These are phyloP conservation scores for Picochlorum costavermella DNA, from an alignment of 139 green algal species.

Conservation along the genomic window DNA sequence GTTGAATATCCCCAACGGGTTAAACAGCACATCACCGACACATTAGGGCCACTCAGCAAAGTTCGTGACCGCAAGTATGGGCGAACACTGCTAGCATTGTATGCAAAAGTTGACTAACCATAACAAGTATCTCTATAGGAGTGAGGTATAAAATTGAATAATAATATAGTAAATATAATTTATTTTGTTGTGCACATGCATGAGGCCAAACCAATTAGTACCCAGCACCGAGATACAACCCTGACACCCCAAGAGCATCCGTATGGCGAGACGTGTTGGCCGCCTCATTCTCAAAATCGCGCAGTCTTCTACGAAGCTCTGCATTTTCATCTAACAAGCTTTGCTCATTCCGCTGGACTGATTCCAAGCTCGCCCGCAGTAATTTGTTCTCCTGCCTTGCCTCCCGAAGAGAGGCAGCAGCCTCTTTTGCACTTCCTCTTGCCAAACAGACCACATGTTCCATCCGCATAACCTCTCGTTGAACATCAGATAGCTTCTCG, in stretches of 20 bases:
- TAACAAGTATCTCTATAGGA: background rate
- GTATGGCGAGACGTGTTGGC: no score
- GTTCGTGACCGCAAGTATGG: conserved; percentile 79
- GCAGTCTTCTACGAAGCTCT: no score
- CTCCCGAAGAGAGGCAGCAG: conserved; percentile 7
- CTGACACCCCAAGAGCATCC: no score
- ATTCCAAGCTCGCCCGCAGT: no score
- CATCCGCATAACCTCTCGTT: conserved; percentile 31
- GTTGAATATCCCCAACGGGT: conserved; percentile 80
- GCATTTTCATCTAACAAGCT: no score
- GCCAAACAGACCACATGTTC: conserved; percentile 36
- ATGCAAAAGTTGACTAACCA: conserved; percentile 27
- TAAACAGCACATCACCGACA: conserved; percentile 35
- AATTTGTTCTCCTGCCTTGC: conserved; percentile 9
- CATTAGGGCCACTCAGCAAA: conserved; percentile 41
- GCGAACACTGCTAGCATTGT: conserved; percentile 72
- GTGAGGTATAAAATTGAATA: background rate
- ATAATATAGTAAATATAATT: background rate
- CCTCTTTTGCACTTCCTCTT: conserved; percentile 25
- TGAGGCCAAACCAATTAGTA: background rate
- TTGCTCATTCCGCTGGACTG: no score
- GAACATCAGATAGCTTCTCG: conserved; percentile 53
- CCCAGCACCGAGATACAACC: background rate
- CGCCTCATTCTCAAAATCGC: no score
- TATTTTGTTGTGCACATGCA: background rate